These are phyloP conservation scores for Leptodermis oblonga DNA, from an alignment of 257 asterid genomes.

Conservation along the genomic window DNA sequence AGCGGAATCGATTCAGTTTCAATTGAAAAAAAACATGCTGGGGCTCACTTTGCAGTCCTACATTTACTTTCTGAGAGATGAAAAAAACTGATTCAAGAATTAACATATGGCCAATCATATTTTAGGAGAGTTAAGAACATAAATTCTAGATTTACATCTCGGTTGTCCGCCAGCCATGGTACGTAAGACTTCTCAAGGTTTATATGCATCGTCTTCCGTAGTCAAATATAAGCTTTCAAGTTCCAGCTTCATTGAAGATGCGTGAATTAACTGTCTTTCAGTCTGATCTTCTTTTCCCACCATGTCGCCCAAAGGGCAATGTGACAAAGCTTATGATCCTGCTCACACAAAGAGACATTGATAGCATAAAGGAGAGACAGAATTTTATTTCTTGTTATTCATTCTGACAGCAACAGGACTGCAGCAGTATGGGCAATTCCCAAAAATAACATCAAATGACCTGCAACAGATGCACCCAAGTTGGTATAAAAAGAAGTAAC, in stretches of 20 bases:
- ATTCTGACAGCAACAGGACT: conserved; percentile 21
- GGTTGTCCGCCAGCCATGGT: not conserved
- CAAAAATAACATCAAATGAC: conserved; percentile 29
- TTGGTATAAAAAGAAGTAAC: not conserved
- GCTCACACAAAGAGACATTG: not conserved
- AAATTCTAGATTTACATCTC: not conserved
- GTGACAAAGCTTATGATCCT: not conserved
- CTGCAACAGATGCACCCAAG: conserved; percentile 7
- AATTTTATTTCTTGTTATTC: conserved; percentile 7
- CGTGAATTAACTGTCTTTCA: not conserved
- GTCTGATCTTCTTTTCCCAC: not conserved
- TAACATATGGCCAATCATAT: not conserved
- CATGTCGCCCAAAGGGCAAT: not conserved
- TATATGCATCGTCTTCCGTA: too few relatives aligned
- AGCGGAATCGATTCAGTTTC: not conserved
- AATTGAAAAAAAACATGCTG: not conserved
- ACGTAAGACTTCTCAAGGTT: too few relatives aligned
- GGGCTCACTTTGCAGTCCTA: not conserved
- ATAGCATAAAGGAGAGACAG: not conserved
- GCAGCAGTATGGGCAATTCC: conserved; percentile 29
- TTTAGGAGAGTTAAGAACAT: not conserved
- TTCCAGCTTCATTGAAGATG: not conserved
- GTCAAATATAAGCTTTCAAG: too few relatives aligned
- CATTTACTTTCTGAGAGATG: not conserved
- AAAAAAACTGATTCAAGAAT: not conserved